These are phyloP conservation scores for Spizellomyces sp. DNA, from an alignment of 192 early-diverging fungal genomes.

Conservation along the genomic window DNA sequence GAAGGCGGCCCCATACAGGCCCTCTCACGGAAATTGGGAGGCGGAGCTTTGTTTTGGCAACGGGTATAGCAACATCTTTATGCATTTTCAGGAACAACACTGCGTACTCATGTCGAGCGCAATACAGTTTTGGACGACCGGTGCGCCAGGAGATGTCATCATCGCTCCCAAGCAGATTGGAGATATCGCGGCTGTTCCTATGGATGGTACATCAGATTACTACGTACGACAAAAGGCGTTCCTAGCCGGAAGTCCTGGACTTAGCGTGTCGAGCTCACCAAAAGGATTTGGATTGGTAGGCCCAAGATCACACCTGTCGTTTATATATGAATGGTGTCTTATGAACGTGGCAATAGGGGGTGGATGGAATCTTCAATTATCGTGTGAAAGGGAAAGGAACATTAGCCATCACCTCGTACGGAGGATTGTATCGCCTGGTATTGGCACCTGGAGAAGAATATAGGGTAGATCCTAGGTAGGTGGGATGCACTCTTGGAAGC, in stretches of 20 bases:
- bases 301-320: not conserved
- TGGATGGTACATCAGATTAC: conserved; percentile 17
- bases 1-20: not conserved
- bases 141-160: not conserved
- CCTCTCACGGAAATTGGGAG: not conserved
- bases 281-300: conserved; percentile 5
- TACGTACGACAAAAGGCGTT: conserved; percentile 17
- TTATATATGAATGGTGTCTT: too few relatives aligned
- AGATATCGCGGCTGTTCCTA: conserved; percentile 8
- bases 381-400: conserved; percentile 11
- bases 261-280: not conserved
- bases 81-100: not conserved
- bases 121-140: not conserved
- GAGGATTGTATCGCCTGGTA: conserved; percentile 13
- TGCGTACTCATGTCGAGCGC: not conserved
- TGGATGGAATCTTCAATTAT: conserved; percentile 8
- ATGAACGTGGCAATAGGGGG: not conserved
- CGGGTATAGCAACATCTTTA: not conserved
- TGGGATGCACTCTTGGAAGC: not conserved
- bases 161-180: conserved; percentile 18
- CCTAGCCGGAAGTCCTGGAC: not conserved
- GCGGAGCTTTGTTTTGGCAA: not conserved
- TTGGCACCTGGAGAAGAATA: conserved; percentile 20
- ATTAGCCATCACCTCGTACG: conserved; percentile 15
- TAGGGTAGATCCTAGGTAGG: conserved; percentile 10